Base-by-base conservation (phyloP, 352 stramenopile genomes). In the Phytophthora ramorum region DNA sequence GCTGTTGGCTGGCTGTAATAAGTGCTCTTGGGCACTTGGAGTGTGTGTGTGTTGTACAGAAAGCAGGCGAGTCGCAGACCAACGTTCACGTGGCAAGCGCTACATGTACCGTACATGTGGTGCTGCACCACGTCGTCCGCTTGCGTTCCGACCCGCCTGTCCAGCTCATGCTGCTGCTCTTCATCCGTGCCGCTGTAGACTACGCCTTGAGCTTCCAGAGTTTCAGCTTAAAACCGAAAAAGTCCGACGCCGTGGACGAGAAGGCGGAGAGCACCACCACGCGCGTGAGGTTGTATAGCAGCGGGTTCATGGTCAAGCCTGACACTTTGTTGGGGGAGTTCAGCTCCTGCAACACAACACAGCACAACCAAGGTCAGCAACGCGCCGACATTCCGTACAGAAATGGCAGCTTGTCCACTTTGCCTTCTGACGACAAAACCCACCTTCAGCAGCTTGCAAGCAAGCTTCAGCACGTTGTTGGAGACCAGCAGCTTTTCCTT, bases 161-260 rank as follows among this genome's bases (percentile, higher is more conserved):
- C 62, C 67, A 75, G 61, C 51, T 64, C 51, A 57, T 70, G 24
- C 50, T 46, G 52, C 45, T 46, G 58, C 41, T 63, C 53, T 54
- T 68, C 10, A 37, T 59, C 17, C 47, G 40, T 48, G 55, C 20
- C 37, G 28, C 44, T 53, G 4, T 22, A 47, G 35, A 28, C 68
- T 88, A 92, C 50, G 73, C 80, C 69, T 95, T 95, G 58, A 97
- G 83, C 71, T 97, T 96, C 79, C 90, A 94, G 13, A 96, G 73
- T 82, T 96, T 96, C 55, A 96, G 79, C 69, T 96, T 97, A 69
- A 97, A 97, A 66, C 90, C 90, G 58, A 97, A 95, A 52, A 96
- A 92, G 68, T 97, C 90, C 14, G 86, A 96, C 44, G 92, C 86
- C 3, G 90, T 90, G 41, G 89, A 95, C 53, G 86, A 96, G 54